phyloP scores from a whole-genome alignment of 345 rosid species.

The Erucastrum elatum region DNA sequence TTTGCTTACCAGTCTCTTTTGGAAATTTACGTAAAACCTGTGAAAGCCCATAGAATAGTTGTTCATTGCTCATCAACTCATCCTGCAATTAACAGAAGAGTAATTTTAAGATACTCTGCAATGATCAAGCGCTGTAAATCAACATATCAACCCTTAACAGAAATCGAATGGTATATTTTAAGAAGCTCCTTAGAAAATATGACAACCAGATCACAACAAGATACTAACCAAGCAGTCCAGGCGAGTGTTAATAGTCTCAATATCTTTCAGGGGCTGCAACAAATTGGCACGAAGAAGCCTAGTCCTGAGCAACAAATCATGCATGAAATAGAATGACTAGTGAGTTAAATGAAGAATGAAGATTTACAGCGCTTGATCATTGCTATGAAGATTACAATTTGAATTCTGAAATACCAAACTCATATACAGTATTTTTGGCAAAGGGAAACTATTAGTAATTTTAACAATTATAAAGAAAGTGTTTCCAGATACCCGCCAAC shows the following conservation, averaged over 20 bases:
- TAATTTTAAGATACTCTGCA: slow-evolving; percentile 13
- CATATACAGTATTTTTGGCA: slow-evolving; percentile 16
- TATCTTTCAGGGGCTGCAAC: slow-evolving; percentile 94
- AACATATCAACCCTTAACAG: background rate
- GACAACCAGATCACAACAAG: slow-evolving; percentile 20
- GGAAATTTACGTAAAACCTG: slow-evolving; percentile 95
- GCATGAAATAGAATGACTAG: slow-evolving; percentile 27
- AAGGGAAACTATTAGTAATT: background rate
- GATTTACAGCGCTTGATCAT: background rate
- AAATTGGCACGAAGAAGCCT: slow-evolving; percentile 97
- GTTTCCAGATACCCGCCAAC: slow-evolving; percentile 71
- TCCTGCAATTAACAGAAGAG: slow-evolving; percentile 57
- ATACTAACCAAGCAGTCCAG: slow-evolving; percentile 88
- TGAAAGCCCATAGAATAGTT: slow-evolving; percentile 91
- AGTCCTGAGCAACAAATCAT: slow-evolving; percentile 61
- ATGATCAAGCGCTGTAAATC: background rate
- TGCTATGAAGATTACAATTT: background rate
- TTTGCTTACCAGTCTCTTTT: slow-evolving; percentile 79
- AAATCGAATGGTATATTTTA: background rate
- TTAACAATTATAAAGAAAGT: background rate
- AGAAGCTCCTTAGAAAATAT: slow-evolving; percentile 28
- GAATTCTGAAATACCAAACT: slow-evolving; percentile 13
- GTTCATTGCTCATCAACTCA: slow-evolving; percentile 93
- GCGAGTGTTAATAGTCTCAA: slow-evolving; percentile 88
- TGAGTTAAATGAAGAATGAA: background rate